Conservation (phyloP, 1,284 basidiomycete species). For the Ceratobasidium theobromae region DNA sequence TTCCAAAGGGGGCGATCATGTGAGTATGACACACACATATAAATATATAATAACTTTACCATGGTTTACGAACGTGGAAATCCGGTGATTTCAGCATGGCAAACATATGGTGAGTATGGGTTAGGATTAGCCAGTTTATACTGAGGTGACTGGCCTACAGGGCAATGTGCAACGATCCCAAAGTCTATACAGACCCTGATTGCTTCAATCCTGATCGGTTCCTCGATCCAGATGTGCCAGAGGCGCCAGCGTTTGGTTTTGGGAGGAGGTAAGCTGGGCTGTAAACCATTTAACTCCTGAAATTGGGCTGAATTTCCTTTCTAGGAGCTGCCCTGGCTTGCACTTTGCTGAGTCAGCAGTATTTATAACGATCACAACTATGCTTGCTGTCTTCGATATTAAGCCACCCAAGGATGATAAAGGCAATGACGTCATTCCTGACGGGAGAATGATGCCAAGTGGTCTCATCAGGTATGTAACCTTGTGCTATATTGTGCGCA, state of each 20-base stretch:
- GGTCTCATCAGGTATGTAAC: no score
- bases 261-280: not conserved
- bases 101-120: slow-evolving; percentile 35
- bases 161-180: not conserved
- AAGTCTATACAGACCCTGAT: not conserved
- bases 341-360: slow-evolving; percentile 39
- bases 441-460: not conserved
- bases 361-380: slow-evolving; percentile 35
- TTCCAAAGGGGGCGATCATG: slow-evolving; percentile 34
- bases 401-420: not conserved
- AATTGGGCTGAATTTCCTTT: no score
- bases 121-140: slow-evolving; percentile 47
- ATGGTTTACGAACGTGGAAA: not conserved
- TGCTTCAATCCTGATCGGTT: not conserved
- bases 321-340: slow-evolving; percentile 37
- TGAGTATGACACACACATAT: slow-evolving; percentile 1
- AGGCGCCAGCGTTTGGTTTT: not conserved
- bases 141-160: no score
- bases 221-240: not conserved
- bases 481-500: no score
- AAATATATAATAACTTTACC: no score
- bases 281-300: no score
- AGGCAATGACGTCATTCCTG: not conserved
- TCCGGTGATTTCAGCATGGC: not conserved
- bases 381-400: slow-evolving; percentile 38